phyloP scores from a whole-genome alignment of 176 grass and related monocot species.

The Aegilops tauschii region DNA sequence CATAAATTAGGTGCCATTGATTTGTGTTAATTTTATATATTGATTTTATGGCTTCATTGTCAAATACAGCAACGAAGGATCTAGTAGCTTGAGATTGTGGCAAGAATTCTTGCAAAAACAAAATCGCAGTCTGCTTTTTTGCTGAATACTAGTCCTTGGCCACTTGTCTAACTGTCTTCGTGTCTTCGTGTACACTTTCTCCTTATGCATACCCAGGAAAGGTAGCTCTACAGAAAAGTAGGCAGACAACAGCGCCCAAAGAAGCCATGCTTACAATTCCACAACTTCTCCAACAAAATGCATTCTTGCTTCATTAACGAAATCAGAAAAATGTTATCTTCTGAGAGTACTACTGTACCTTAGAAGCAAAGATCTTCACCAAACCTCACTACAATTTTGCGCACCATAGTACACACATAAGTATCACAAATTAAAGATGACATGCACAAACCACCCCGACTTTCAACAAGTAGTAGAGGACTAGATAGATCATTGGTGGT shows the following conservation, averaged over 20 bases:
- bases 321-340: neutral
- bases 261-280: neutral
- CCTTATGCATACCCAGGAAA: constrained; percentile 18
- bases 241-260: neutral
- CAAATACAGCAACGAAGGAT: neutral
- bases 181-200: neutral
- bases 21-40: neutral
- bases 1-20: neutral
- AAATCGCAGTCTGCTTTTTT: constrained; percentile 19
- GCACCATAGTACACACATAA: neutral
- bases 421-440: neutral
- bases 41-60: neutral
- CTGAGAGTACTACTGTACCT: neutral
- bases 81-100: neutral
- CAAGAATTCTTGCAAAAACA: constrained; percentile 31
- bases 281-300: neutral
- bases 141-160: constrained; percentile 21
- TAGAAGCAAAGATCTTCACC: neutral
- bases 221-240: constrained; percentile 1
- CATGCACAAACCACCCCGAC: neutral
- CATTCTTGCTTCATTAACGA: neutral
- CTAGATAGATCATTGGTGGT: neutral
- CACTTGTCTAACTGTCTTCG: constrained; percentile 9
- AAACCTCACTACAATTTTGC: neutral
- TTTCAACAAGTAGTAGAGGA: neutral